Evolutionary conservation across 1,139 yeast species (phyloP).

Genomic region (Blastobotrys petasosporus): DNA sequence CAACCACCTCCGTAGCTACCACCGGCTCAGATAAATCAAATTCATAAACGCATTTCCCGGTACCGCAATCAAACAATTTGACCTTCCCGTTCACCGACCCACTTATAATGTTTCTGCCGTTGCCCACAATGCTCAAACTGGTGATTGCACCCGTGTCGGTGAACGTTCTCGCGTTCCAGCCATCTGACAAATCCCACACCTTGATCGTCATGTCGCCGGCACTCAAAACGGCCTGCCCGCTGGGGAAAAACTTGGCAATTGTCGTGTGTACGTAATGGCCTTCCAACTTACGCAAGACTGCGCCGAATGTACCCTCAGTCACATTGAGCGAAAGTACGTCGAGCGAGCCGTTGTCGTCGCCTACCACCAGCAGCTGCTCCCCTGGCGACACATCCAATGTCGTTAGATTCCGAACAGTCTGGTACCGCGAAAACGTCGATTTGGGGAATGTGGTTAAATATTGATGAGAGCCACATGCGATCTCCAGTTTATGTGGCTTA

Average conservation of each 20-base stretch:
- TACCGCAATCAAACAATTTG: slow-evolving; percentile 63
- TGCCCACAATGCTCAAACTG: slow-evolving; percentile 44
- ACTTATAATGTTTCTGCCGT: slow-evolving; percentile 58
- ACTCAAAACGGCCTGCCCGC: slow-evolving; percentile 51
- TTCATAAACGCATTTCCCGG: slow-evolving; percentile 41
- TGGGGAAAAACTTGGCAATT: slow-evolving; percentile 47
- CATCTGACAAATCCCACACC: slow-evolving; percentile 49
- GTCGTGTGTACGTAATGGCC: slow-evolving; percentile 45
- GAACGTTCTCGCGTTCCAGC: slow-evolving; percentile 46
- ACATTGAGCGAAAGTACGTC: slow-evolving; percentile 9
- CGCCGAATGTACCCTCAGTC: slow-evolving; percentile 11
- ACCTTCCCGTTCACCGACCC: slow-evolving; percentile 44
- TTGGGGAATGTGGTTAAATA: slow-evolving; percentile 8
- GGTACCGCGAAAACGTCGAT: slow-evolving; percentile 2
- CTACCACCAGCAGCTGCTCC: slow-evolving; percentile 35
- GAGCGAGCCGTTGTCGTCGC: slow-evolving; percentile 43
- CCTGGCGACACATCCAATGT: slow-evolving; percentile 35
- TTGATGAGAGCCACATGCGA: not conserved
- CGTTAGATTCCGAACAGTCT: slow-evolving; percentile 19
- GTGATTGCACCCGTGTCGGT: slow-evolving; percentile 40
- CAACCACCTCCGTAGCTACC: slow-evolving; percentile 18
- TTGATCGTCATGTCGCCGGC: slow-evolving; percentile 48
- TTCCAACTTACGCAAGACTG: slow-evolving; percentile 22
- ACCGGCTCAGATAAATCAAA: slow-evolving; percentile 27
- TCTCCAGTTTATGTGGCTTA: not conserved